Percentiles rank a stretch among this genome's conserved stretches.
These are phyloP conservation scores for Tuctoria greenei DNA, from an alignment of 176 grass and related monocot species.

Conservation along the genomic window DNA sequence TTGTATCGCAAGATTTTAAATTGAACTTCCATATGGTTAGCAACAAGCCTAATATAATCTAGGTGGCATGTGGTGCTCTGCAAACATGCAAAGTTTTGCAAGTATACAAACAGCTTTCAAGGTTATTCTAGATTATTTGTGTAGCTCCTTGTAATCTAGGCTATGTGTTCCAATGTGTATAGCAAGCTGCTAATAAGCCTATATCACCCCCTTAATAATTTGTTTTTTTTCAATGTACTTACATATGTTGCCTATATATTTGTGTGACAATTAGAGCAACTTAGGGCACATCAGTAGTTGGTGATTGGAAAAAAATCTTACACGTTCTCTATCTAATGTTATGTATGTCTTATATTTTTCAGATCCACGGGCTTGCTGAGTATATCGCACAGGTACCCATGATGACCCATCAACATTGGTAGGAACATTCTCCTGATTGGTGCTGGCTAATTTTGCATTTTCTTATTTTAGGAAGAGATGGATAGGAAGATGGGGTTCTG, in stretches of 20 bases:
- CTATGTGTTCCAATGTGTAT: not conserved
- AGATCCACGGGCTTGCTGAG: constrained; percentile 91
- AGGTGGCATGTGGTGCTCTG: not conserved
- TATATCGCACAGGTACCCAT: constrained; percentile 91
- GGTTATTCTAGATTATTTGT: not conserved
- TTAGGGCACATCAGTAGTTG: not conserved
- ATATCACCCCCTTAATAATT: constrained; percentile 1
- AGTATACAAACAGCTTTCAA: not conserved
- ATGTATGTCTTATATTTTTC: constrained; percentile 67
- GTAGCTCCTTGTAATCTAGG: not conserved
- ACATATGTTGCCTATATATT: not conserved
- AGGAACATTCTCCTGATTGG: constrained; percentile 14
- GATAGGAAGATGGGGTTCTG: constrained; percentile 98
- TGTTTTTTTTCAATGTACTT: not conserved
- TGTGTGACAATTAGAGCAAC: not conserved
- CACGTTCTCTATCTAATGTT: constrained; percentile 50
- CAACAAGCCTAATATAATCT: not conserved
- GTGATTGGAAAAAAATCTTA: not conserved
- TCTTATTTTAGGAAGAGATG: constrained; percentile 89
- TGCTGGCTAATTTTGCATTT: constrained; percentile 38
- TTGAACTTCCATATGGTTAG: not conserved
- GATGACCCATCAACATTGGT: constrained; percentile 18
- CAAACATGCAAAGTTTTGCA: not conserved
- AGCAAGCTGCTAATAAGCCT: constrained; percentile 1
- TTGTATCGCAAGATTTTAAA: not conserved